Percentiles rank a stretch among this genome's conserved stretches.
Evolutionary conservation across 2,329 filamentous ascomycete species (phyloP).

Genomic region (Pezicula carpinea): DNA sequence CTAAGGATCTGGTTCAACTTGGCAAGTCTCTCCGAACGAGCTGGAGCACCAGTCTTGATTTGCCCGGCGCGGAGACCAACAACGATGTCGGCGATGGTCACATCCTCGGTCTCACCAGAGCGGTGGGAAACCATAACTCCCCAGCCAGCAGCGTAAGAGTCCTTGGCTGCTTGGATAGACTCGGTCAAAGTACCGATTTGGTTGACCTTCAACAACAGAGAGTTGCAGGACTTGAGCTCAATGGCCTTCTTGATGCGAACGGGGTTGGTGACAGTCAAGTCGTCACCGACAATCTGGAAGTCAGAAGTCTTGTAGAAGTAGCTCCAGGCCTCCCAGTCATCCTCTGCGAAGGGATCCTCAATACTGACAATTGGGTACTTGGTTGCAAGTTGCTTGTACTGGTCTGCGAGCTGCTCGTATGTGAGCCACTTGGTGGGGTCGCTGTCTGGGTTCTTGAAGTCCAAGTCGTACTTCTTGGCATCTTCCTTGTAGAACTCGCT

Average conservation of each 20-base stretch:
- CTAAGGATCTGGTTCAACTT: conserved; percentile 99
- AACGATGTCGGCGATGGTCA: conserved; percentile 97
- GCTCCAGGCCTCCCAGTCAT: conserved; percentile 99
- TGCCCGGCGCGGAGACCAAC: conserved; percentile 95
- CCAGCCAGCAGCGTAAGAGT: conserved; percentile 93
- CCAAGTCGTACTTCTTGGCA: conserved; percentile 98
- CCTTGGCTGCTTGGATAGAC: conserved; percentile 98
- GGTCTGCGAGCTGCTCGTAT: conserved; percentile 90
- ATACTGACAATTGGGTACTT: conserved; percentile 99
- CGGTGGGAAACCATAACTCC: conserved; percentile 99
- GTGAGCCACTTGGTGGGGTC: conserved; percentile 97
- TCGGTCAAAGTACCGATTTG: conserved; percentile 98
- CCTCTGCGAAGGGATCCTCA: conserved; percentile 98
- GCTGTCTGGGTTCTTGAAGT: conserved; percentile 99
- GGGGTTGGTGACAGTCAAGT: conserved; percentile 98
- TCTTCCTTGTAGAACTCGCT: conserved; percentile 99
- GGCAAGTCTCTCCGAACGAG: conserved; percentile 94
- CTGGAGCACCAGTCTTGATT: conserved; percentile 98
- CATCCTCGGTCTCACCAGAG: conserved; percentile 98
- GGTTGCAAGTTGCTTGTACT: conserved; percentile 81
- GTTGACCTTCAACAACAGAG: conserved; percentile 98
- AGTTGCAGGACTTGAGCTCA: conserved; percentile 97
- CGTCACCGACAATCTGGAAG: conserved; percentile 98
- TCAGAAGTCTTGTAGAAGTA: conserved; percentile 99
- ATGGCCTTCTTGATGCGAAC: conserved; percentile 99